Evolutionary conservation across 1,284 basidiomycete genomes (phyloP).

Genomic region (Sutorius eximius): DNA sequence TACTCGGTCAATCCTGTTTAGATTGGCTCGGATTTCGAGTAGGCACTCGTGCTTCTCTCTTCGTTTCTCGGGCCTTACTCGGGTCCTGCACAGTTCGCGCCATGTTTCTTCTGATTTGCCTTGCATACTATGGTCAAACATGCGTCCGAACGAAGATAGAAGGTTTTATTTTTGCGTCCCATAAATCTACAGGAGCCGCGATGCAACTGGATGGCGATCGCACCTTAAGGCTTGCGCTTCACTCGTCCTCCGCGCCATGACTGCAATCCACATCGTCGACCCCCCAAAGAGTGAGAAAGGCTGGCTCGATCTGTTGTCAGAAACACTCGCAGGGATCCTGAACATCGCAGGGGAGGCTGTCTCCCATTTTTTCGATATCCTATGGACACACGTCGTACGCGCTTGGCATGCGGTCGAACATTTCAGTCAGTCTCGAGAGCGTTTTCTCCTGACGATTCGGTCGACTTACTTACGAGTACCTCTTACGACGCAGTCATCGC

Average conservation of each 20-base stretch:
- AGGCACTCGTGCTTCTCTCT: too few species aligned
- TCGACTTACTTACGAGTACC: background rate
- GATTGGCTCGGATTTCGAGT: too few species aligned
- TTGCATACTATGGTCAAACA: too few species aligned
- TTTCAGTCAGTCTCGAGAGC: slow-evolving; percentile 1
- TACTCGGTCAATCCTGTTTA: too few species aligned
- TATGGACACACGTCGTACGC: background rate
- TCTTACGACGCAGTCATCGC: background rate
- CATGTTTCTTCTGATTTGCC: too few species aligned
- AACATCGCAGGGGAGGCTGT: background rate
- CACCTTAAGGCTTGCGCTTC: too few species aligned
- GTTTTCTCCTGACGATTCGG: background rate
- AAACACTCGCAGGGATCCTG: fast-evolving
- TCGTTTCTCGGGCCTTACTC: too few species aligned
- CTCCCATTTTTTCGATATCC: fast-evolving
- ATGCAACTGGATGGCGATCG: background rate
- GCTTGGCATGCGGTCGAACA: background rate
- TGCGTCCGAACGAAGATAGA: too few species aligned
- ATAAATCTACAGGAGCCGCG: too few species aligned
- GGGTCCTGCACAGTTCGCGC: too few species aligned
- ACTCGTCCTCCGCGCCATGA: background rate
- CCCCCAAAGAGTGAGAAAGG: background rate
- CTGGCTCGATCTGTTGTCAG: background rate
- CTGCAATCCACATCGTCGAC: background rate
- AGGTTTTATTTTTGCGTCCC: too few species aligned